A percentile compares a stretch with the other conserved stretches of the same genome.
phyloP scores from a whole-genome alignment of 129 eudicot species.

The Flaveria bidentis region DNA sequence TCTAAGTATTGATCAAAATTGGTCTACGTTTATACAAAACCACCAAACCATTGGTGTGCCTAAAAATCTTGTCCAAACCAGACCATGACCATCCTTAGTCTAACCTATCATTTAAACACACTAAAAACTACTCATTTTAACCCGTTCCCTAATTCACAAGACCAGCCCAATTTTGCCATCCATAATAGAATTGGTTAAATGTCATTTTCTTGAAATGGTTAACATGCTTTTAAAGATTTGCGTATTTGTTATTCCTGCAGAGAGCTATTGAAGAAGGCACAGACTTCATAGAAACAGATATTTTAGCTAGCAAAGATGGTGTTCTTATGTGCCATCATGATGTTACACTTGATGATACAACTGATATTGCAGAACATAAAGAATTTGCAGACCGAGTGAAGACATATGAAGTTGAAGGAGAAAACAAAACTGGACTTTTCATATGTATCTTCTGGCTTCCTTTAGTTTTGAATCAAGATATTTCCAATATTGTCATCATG shows the following conservation, averaged over 20 bases:
- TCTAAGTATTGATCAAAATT: neutral
- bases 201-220: neutral
- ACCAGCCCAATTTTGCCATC: neutral
- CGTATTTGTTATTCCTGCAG: conserved; percentile 35
- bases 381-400: conserved; percentile 64
- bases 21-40: neutral
- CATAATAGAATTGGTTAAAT: neutral
- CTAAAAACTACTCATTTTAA: neutral
- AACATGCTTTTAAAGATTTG: neutral
- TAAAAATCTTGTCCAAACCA: too few relatives aligned
- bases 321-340: conserved; percentile 83
- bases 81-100: neutral
- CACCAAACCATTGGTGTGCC: too few relatives aligned
- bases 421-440: conserved; percentile 45
- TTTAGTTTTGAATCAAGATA: neutral
- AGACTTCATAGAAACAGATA: conserved; percentile 87
- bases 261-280: conserved; percentile 91
- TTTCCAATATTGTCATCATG: conserved; percentile 1
- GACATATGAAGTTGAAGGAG: conserved; percentile 80
- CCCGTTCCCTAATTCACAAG: neutral
- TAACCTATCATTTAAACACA: neutral
- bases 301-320: conserved; percentile 77
- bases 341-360: conserved; percentile 70
- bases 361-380: conserved; percentile 62
- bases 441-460: conserved; percentile 24